phyloP scores from a whole-genome alignment of 2,329 filamentous ascomycete species.

The Trichoderma atrobrunneum region DNA sequence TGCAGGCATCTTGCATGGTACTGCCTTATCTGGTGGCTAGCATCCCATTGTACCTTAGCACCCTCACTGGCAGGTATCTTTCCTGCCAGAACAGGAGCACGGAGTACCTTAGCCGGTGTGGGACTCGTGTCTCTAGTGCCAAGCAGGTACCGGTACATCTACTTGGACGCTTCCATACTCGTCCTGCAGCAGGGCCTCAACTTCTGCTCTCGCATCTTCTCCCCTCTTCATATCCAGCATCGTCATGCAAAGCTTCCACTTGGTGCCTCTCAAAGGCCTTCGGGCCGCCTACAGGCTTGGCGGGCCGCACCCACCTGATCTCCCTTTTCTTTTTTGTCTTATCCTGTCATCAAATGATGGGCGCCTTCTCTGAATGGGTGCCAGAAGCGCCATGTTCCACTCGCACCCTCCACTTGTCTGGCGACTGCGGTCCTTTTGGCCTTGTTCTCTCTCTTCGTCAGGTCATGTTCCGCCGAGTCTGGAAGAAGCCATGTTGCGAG shows the following conservation, averaged over 20 bases:
- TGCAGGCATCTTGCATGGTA: constrained; percentile 9
- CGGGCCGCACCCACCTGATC: background rate
- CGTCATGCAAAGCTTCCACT: background rate
- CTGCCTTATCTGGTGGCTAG: background rate
- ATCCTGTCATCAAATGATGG: background rate
- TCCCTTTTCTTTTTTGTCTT: constrained; percentile 3
- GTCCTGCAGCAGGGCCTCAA: background rate
- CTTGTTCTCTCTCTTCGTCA: background rate
- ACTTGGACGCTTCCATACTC: background rate
- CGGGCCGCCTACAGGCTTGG: background rate
- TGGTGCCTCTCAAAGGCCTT: background rate
- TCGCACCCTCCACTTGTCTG: constrained; percentile 13
- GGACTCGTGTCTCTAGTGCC: background rate
- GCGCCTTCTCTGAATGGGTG: constrained; percentile 4
- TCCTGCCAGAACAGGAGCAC: background rate
- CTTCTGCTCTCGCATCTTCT: background rate
- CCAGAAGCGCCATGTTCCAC: constrained; percentile 14
- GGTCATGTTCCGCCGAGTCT: background rate
- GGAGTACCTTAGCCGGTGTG: background rate
- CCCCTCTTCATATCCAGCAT: background rate
- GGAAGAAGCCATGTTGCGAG: constrained; percentile 11
- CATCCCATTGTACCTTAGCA: background rate
- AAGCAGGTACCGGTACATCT: background rate
- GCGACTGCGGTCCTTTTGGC: constrained; percentile 6
- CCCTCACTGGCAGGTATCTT: background rate